Evolutionary conservation across 2,329 filamentous ascomycete species (phyloP), one percentile per base, ranked within the genome.

Genomic region (Fusarium sp.): DNA sequence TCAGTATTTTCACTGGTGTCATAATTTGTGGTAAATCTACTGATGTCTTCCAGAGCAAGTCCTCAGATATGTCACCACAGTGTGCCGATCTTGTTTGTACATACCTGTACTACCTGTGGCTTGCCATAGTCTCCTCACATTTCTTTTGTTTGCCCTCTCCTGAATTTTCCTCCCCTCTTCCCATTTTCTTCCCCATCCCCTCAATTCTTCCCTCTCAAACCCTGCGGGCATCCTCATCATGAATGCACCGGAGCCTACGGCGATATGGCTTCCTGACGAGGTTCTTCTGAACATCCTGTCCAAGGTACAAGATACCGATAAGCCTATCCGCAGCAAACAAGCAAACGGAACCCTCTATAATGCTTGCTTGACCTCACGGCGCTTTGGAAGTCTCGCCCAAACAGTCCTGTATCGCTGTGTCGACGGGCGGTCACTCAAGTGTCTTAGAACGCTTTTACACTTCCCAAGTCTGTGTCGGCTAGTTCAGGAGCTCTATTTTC

Each of bases 401-500:
- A 50, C 18, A 37, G 42, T 57, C 23, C n/a, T 57, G 41, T 57
- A 57, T 20, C 33, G n/a, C 9, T 10, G 54, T 11, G n/a, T 57
- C 14, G 54, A 57, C 13, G 32, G 30, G 14, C 42, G 42, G 5
- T 57, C 40, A 17, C 9, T 17, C 10, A 52, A 37, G 12, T 52
- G 48, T 14, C 48, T 52, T 26, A 2, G 26, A n/a, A 50, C 54
- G 4, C 6, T 57, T 26, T 18, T 12, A 20, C 18, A 30, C 18
- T 23, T 14, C 8, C 32, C 23, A 20, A 18, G 14, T 23, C 14
- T 57, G 2, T 30, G 54, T 30, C 41, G 12, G n/a, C 44, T 57
- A 32, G 54, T 50, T 50, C 54, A 32, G 26, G 54, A 57, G 42
- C 32, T 57, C 13, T 26, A 50, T 50, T 50, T 23, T 26, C 42